Evolutionary conservation across 2,329 filamentous ascomycete genomes (phyloP).

Genomic region (Colletotrichum caudatum): DNA sequence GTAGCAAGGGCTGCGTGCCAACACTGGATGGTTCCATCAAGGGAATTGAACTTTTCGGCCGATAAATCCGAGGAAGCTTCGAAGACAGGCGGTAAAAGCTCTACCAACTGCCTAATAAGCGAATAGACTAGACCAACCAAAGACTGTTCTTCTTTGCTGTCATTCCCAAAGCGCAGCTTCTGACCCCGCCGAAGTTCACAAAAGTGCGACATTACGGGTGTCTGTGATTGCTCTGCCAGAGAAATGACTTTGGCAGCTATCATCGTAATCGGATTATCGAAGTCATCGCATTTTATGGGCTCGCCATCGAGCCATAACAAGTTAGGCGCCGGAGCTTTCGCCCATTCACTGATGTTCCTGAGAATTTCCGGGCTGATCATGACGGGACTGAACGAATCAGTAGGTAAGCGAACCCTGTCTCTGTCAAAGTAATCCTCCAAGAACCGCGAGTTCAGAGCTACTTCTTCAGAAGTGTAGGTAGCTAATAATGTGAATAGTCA

Average conservation of each 20-base stretch:
- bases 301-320: slow-evolving; percentile 41
- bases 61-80: slow-evolving; percentile 14
- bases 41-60: background rate
- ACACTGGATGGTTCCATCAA: background rate
- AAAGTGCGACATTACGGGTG: slow-evolving; percentile 43
- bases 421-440: slow-evolving; percentile 15
- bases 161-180: background rate
- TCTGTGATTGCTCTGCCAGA: slow-evolving; percentile 1
- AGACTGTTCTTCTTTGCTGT: slow-evolving; percentile 16
- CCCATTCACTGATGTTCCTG: slow-evolving; percentile 4
- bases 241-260: slow-evolving; percentile 31
- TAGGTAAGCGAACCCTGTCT: background rate
- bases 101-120: slow-evolving; percentile 40
- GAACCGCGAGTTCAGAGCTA: background rate
- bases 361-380: background rate
- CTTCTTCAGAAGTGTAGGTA: background rate
- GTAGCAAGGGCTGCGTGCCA: background rate
- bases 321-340: rapidly evolving
- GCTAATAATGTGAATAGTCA: background rate
- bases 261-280: slow-evolving; percentile 33
- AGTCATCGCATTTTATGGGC: background rate
- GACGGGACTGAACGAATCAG: background rate
- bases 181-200: slow-evolving; percentile 34
- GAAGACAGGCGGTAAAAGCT: slow-evolving; percentile 27
- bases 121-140: slow-evolving; percentile 20